Conservation (phyloP, 345 rosid species). For the Arabidopsis suecica region DNA sequence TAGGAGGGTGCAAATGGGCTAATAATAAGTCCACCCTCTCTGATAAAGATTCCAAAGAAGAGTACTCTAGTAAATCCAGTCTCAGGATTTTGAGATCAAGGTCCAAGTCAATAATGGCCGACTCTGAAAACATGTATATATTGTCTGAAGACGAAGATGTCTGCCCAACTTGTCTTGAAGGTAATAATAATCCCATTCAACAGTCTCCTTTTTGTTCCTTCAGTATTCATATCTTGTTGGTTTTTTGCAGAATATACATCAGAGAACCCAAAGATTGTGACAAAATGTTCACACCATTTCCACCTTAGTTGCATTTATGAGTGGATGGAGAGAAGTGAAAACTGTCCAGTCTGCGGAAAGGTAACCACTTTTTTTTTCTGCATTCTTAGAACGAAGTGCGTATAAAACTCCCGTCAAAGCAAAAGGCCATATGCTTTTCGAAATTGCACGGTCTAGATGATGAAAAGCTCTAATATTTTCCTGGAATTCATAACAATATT, state of each 20-base stretch:
- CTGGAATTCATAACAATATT: background rate
- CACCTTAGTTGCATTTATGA: constrained; percentile 99
- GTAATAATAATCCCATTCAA: constrained; percentile 42
- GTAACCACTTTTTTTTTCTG: constrained; percentile 47
- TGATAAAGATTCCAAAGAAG: constrained; percentile 72
- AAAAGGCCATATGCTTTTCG: background rate
- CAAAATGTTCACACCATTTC: constrained; percentile 93
- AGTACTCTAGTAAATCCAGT: constrained; percentile 57
- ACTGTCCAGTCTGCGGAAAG: constrained; percentile 98
- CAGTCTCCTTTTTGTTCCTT: background rate
- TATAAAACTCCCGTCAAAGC: background rate
- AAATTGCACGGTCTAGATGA: background rate
- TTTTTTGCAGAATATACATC: constrained; percentile 77
- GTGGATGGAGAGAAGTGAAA: constrained; percentile 99
- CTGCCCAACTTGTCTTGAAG: constrained; percentile 98
- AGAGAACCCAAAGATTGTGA: constrained; percentile 92
- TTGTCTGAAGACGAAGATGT: constrained; percentile 86
- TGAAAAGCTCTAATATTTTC: background rate
- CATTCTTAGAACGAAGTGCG: constrained; percentile 1
- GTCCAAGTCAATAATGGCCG: constrained; percentile 54
- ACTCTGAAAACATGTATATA: constrained; percentile 61
- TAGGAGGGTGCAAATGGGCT: constrained; percentile 67
- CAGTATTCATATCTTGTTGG: background rate
- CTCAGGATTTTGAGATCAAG: constrained; percentile 61
- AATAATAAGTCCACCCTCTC: constrained; percentile 51